A percentile compares a stretch with the other conserved stretches of the same genome.
Evolutionary conservation across 106 monocot genomes (phyloP).

Genomic region (Iris macrosiphon): DNA sequence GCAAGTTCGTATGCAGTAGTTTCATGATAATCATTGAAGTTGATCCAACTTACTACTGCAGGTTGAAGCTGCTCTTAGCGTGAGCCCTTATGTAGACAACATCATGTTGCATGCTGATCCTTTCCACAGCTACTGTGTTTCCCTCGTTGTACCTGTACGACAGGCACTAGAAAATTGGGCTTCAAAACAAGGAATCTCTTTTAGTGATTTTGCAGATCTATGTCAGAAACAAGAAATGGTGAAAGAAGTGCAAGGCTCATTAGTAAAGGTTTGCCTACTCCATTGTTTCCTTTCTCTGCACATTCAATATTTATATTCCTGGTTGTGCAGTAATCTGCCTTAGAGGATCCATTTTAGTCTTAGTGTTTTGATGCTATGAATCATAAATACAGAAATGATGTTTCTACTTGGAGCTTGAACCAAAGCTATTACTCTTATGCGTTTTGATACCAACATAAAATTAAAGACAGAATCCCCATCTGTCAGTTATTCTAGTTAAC

Average conservation of each 20-base stretch:
- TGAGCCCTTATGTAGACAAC: slow-evolving; percentile 88
- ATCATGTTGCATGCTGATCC: slow-evolving; percentile 94
- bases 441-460: too few species aligned
- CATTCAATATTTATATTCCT: background rate
- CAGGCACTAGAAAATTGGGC: slow-evolving; percentile 83
- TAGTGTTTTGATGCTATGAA: too few species aligned
- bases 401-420: too few species aligned
- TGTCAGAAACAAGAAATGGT: slow-evolving; percentile 59
- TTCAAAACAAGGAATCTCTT: slow-evolving; percentile 43
- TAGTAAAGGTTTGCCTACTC: slow-evolving; percentile 60
- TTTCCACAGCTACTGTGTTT: slow-evolving; percentile 75
- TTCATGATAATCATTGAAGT: background rate
- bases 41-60: slow-evolving; percentile 22
- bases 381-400: too few species aligned
- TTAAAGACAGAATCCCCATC: too few species aligned
- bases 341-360: too few species aligned
- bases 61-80: slow-evolving; percentile 84
- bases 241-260: slow-evolving; percentile 78
- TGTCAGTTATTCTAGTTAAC: too few species aligned
- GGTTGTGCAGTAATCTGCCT: too few species aligned
- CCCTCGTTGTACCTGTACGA: slow-evolving; percentile 57
- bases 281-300: background rate
- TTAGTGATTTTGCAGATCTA: slow-evolving; percentile 50
- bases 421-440: too few species aligned
- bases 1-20: background rate